Evolutionary conservation across 768 basidiomycete genomes (phyloP), one percentile per base, ranked within the genome.

Genomic region (Calocera cornea): DNA sequence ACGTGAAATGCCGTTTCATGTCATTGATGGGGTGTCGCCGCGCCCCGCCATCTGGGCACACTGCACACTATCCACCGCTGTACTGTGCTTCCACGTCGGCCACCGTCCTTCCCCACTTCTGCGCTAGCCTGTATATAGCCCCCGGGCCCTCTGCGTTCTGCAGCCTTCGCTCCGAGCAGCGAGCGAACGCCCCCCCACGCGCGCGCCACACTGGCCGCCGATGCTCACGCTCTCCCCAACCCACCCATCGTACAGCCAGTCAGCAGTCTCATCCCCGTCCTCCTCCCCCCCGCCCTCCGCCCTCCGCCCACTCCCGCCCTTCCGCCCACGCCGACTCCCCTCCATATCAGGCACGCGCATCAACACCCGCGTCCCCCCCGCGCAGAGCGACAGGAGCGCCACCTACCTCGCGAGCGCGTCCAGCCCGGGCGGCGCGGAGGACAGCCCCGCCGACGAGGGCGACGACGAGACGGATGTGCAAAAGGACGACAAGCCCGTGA

Each of bases 351-450:
- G 14, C 2, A 60, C 54, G 7, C 24, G 54, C 14, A 27, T 60
- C 31, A 60, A 60, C 54, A 33, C 54, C 11, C 54, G 54, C 27
- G 54, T 60, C 54, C 11, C 54, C 2, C 31, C 54, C 14, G 54
- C 22, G 31, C 54, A 60, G 14, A 60, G 54, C 54, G 54, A 60
- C 31, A 60, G 54, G 54, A 60, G 54, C 54, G 54, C 54, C 14
- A 60, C 54, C 2, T 60, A 60, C 31, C 54, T 60, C 31, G 54
- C 54, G 24, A 29, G 27, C 31, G 27, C 54, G 31, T 60, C 54
- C 31, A 29, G 14, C 19, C 54, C 24, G 5, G 54, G 54, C 27
- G 54, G 54, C 27, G 54, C 54, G 31, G 54, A 60, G 31, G 54
- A 60, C 54, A 60, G 54, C 54, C 54, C 54, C 22, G 54, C 14